Evolutionary conservation across 208 protist species (phyloP).

Genomic region (Leptomonas seymouri): DNA sequence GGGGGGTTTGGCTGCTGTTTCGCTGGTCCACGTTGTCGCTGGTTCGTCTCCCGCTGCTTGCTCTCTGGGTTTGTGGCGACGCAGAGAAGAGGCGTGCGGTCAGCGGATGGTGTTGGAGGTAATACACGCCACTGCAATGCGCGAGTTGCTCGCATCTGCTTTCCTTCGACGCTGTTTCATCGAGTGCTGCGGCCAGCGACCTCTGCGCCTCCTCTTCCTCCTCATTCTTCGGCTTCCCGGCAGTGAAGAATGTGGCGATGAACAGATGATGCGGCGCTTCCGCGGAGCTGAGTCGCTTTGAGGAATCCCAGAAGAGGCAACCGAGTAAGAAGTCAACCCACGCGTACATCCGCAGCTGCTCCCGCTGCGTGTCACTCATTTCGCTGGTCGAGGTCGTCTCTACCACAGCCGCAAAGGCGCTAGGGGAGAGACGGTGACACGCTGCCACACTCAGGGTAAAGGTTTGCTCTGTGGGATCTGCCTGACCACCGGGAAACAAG

Average conservation of each 20-base stretch:
- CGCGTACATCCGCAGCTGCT: background rate
- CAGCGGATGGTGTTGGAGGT: conserved; percentile 45
- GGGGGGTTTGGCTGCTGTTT: background rate
- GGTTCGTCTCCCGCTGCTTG: background rate
- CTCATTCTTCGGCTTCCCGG: background rate
- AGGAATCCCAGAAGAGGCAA: conserved; percentile 60
- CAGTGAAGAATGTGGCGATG: conserved; percentile 27
- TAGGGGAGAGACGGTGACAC: background rate
- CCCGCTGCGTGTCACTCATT: too few relatives aligned
- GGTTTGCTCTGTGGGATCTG: conserved; percentile 5
- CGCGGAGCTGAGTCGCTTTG: conserved; percentile 54
- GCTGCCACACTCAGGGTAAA: conserved; percentile 9
- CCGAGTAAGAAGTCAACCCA: conserved; percentile 62
- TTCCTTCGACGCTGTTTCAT: background rate
- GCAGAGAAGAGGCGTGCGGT: conserved; percentile 23
- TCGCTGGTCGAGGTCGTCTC: too few relatives aligned
- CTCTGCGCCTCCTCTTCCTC: background rate
- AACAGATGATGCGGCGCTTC: conserved; percentile 65
- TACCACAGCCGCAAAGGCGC: too few relatives aligned
- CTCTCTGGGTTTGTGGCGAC: background rate
- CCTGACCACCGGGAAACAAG: conserved; percentile 21
- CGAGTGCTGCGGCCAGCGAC: background rate
- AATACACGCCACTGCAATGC: conserved; percentile 42
- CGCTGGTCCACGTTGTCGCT: background rate
- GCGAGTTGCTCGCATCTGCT: background rate